Base-by-base conservation (phyloP, 2,329 filamentous ascomycete species). In the Thelonectria discophora region DNA sequence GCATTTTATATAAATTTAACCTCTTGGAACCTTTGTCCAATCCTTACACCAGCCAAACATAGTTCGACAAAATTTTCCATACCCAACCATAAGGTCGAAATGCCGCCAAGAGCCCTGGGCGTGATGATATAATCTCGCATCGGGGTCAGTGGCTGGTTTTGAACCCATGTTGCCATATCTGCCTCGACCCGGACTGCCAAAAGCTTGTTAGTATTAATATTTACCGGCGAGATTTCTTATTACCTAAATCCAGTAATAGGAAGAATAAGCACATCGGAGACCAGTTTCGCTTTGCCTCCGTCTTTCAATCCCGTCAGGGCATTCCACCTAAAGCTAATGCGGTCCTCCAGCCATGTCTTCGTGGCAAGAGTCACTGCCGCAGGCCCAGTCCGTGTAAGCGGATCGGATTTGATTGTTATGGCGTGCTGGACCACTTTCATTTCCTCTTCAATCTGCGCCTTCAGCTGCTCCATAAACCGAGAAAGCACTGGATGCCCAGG, bases 311-410 rank as follows among this genome's bases (percentile, higher is more conserved):
- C 43, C 21, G 43, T 46, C 18, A 46, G 43, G 18, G 43, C 43
- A 46, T 46, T 69, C 68, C 68, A 71, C n/a, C 69, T 61, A 39
- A 71, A 63, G 2, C 58, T 62, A 17, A 65, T 34, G 24, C 64
- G 51, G 18, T 53, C 45, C 37, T 66, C 57, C 15, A 71, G 65
- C 66, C 68, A 71, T 18, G 40, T 49, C 12, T 57, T 65, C 20
- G 68, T 66, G 5, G 59, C 60, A 7, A 64, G 51, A 5, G 69
- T 71, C 18, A 71, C 66, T 17, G 69, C 69, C 3, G 65, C 68
- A n/a, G 69, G 69, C 2, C 69, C 69, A 7, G 69, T 71, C 15
- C 66, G 45, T 5, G 65, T 68, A 42, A 71, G 57, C 2, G 68
- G 68, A 39, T 69, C 66, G 27, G 59, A 54, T 20, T 46, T 46